Conservation (phyloP, 306 rosid genomes). For the Arachis hypogaea region DNA sequence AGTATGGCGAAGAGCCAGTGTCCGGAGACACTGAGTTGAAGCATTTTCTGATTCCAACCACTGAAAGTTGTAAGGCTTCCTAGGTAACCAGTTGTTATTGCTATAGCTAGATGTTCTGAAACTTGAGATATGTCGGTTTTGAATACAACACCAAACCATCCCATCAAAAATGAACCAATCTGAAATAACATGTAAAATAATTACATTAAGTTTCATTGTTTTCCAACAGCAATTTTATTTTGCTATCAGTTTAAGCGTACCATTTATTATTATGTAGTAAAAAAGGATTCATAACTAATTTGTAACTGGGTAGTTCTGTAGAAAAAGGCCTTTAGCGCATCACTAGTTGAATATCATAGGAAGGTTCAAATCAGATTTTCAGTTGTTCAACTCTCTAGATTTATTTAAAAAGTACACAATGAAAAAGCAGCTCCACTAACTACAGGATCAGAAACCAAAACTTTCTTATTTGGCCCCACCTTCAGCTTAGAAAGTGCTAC, state of each 20-base stretch:
- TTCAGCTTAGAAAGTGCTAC: background rate
- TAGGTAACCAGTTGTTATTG: conserved; percentile 79
- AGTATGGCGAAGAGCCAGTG: conserved; percentile 67
- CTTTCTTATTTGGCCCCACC: background rate
- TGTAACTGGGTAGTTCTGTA: background rate
- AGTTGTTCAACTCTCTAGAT: background rate
- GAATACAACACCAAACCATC: conserved; percentile 92
- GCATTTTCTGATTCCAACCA: conserved; percentile 95
- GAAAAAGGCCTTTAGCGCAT: background rate
- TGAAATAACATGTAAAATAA: conserved; percentile 32
- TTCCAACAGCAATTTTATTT: conserved; percentile 11
- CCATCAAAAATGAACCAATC: conserved; percentile 94
- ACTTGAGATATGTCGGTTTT: conserved; percentile 64
- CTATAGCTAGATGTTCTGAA: conserved; percentile 78
- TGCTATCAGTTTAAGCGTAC: background rate
- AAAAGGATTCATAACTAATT: conserved; percentile 16
- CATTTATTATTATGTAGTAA: background rate
- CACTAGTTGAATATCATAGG: background rate
- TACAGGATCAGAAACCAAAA: conserved; percentile 1
- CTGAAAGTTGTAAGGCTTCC: conserved; percentile 97
- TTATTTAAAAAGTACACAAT: background rate
- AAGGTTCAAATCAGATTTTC: background rate
- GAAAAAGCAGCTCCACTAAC: background rate
- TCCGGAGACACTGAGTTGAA: conserved; percentile 70
- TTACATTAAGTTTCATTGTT: conserved; percentile 6